A percentile compares a stretch with the other conserved stretches of the same genome.
Evolutionary conservation across 2,329 filamentous ascomycete genomes (phyloP).

Genomic region (Ceratocystis colombiana): DNA sequence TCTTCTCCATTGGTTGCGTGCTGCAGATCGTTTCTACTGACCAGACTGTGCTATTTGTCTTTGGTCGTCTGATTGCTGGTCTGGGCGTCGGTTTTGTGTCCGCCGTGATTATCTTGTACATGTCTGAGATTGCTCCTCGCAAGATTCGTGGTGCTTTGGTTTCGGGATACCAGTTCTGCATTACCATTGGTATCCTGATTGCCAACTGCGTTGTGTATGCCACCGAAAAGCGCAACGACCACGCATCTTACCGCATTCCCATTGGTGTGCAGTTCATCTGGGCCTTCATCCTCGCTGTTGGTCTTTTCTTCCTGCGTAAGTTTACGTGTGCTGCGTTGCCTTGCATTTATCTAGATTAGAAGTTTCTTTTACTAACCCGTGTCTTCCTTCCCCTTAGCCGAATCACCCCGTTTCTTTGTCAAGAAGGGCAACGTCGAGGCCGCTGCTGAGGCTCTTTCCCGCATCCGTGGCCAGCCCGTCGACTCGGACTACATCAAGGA

Average conservation of each 20-base stretch:
- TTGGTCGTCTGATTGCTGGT: slow-evolving; percentile 65
- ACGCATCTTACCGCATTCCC: slow-evolving; percentile 66
- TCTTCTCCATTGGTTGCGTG: slow-evolving; percentile 60
- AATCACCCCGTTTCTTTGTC: slow-evolving; percentile 78
- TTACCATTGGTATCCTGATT: slow-evolving; percentile 67
- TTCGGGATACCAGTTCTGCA: slow-evolving; percentile 74
- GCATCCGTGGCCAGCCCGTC: slow-evolving; percentile 61
- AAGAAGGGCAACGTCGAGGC: slow-evolving; percentile 60
- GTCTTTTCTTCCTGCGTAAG: slow-evolving; percentile 57
- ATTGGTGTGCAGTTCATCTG: slow-evolving; percentile 72
- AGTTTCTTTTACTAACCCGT: not conserved
- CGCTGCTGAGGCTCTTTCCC: slow-evolving; percentile 53
- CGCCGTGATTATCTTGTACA: slow-evolving; percentile 73
- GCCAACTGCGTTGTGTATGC: slow-evolving; percentile 66
- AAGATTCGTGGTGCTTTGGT: slow-evolving; percentile 70
- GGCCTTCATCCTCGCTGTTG: slow-evolving; percentile 62
- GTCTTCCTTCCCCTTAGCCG: slow-evolving; percentile 36
- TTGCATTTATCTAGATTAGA: not conserved
- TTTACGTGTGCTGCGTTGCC: not conserved
- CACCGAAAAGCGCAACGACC: slow-evolving; percentile 51
- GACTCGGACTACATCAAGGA: slow-evolving; percentile 66
- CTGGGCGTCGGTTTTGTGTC: slow-evolving; percentile 73
- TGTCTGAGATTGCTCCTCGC: slow-evolving; percentile 68
- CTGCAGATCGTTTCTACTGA: slow-evolving; percentile 51
- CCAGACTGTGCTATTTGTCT: slow-evolving; percentile 49